Percentiles rank a stretch among this genome's conserved stretches.
These are phyloP conservation scores for Wickerhamiella kazuoi DNA, from an alignment of 805 yeast species.

Conservation along the genomic window DNA sequence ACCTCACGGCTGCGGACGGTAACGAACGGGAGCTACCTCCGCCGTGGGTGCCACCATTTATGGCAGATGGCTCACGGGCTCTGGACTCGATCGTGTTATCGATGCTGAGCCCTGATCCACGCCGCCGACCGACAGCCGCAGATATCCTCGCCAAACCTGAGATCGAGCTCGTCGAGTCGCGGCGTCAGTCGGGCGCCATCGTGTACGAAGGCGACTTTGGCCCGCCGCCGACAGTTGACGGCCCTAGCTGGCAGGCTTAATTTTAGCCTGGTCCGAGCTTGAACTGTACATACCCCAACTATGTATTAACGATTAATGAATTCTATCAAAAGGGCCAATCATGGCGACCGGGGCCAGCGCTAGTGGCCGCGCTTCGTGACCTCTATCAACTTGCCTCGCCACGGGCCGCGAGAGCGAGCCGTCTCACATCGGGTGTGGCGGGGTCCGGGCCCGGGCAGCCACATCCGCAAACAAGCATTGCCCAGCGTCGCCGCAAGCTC, in stretches of 20 bases:
- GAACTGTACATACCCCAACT: too few species aligned
- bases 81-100: slow-evolving; percentile 66
- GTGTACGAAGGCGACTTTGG: slow-evolving; percentile 6
- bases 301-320: too few species aligned
- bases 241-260: neutral
- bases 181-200: slow-evolving; percentile 6
- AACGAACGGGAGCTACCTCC: neutral
- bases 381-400: too few species aligned
- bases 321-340: too few species aligned
- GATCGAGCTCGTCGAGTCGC: slow-evolving; percentile 22
- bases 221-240: neutral
- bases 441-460: too few species aligned
- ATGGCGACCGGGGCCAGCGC: too few species aligned
- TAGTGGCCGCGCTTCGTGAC: too few species aligned
- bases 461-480: too few species aligned
- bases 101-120: slow-evolving; percentile 80
- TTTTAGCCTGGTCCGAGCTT: too few species aligned
- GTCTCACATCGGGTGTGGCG: too few species aligned
- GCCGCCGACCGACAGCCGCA: slow-evolving; percentile 60
- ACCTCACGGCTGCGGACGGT: slow-evolving; percentile 24
- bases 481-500: too few species aligned
- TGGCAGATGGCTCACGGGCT: slow-evolving; percentile 51
- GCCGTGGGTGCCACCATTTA: slow-evolving; percentile 70
- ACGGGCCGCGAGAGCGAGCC: too few species aligned
- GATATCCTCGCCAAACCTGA: slow-evolving; percentile 56